These are phyloP conservation scores for Puccinellia tenuiflora DNA, from an alignment of 176 grass and related monocot species.

Conservation along the genomic window DNA sequence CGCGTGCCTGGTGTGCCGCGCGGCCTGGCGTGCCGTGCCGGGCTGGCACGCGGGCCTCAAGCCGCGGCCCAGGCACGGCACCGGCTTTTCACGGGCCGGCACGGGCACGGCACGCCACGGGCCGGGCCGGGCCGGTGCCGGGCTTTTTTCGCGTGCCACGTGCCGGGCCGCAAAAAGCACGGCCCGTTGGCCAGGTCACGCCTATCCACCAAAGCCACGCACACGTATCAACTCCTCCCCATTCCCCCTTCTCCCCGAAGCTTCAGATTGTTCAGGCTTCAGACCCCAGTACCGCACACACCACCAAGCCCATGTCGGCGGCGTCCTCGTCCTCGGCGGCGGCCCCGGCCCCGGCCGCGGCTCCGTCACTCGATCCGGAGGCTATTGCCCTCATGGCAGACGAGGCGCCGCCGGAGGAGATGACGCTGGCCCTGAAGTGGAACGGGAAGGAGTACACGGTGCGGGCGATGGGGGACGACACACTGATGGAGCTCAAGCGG, in stretches of 20 bases:
- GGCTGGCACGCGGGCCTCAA: too few species aligned
- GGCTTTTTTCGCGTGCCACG: too few species aligned
- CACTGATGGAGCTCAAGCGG: constrained; percentile 81
- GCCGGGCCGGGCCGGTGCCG: too few species aligned
- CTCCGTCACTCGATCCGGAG: neutral
- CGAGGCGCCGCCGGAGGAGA: constrained; percentile 58
- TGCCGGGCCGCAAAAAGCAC: too few species aligned
- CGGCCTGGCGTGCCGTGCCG: too few species aligned
- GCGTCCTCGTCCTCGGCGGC: constrained; percentile 35
- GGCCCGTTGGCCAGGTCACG: too few species aligned
- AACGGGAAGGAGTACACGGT: constrained; percentile 73
- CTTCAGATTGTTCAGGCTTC: neutral
- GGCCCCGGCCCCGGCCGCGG: neutral
- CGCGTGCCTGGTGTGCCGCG: too few species aligned
- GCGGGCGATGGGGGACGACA: constrained; percentile 81
- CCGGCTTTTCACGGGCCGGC: too few species aligned
- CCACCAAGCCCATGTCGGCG: constrained; percentile 29
- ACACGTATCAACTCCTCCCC: neutral
- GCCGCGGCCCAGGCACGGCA: too few species aligned
- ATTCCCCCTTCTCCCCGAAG: neutral
- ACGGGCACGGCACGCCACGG: too few species aligned
- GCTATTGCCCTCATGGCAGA: constrained; percentile 30
- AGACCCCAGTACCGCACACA: neutral
- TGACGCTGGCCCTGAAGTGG: constrained; percentile 80
- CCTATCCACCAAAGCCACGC: neutral